Base-by-base conservation (phyloP, 1,284 basidiomycete genomes). In the Mycena sp. region DNA sequence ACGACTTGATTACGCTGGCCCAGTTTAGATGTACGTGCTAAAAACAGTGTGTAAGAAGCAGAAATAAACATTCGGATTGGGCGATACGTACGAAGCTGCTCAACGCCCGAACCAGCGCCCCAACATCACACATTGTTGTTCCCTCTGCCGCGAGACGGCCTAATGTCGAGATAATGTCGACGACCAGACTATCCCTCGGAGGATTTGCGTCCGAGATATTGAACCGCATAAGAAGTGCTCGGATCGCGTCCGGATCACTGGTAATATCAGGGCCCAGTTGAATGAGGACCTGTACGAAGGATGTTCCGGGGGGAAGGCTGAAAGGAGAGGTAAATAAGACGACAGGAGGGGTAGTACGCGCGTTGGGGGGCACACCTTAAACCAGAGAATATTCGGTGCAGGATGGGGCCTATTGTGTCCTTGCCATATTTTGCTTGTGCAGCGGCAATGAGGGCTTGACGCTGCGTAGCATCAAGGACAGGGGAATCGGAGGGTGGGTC, bases 181-280 rank as follows among this genome's bases (percentile, higher is more conserved):
- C 77, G 12, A 92, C 82, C 73, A 91, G 87, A 16, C 77, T 76
- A 75, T 92, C 89, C 46, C 81, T 83, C n/a, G 90, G 91, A 17
- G 90, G 90, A 68, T 80, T 87, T 21, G 82, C 70, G 30, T 91
- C 89, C 30, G 88, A 85, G 44, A 93, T 85, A 30, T 87, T 89
- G 74, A 92, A 94, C 9, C 92, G 85, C 64, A 82, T 80, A 51
- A 94, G 78, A 29, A 95, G 76, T 3, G 87, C 87, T 60, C 85
- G 84, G 28, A 92, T 83, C 48, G 87, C 83, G 56, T 94, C 91
- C 17, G 84, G 75, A 74, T 94, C 91, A 64, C 80, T 83, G 3
- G 91, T 92, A 35, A 93, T 85, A 19, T 94, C 92, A 29, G 89
- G 84, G 1, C 92, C 92, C 16, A 94, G 80, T 67, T 92, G 88